Evolutionary conservation across 1,284 basidiomycete genomes (phyloP).

Genomic region (Cutaneotrichosporon sp.): DNA sequence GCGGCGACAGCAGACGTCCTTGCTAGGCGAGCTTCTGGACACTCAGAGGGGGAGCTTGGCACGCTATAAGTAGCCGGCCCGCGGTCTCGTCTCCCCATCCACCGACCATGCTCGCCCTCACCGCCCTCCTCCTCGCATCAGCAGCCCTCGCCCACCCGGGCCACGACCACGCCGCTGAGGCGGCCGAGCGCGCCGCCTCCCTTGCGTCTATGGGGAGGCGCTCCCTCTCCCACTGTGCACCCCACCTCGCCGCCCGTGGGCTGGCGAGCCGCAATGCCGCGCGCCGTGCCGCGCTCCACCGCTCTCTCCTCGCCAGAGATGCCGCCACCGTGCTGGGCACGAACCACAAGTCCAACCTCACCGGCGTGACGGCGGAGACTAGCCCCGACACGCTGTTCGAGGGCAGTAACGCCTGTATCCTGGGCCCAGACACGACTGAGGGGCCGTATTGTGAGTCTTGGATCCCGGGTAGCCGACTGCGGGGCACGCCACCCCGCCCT

Average conservation of each 20-base stretch:
- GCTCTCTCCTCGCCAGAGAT: constrained; percentile 1
- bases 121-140: constrained; percentile 5
- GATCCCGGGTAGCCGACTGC: too few species aligned
- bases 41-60: too few species aligned
- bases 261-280: constrained; percentile 12
- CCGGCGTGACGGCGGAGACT: constrained; percentile 21
- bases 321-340: constrained; percentile 9
- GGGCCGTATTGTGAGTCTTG: constrained; percentile 27
- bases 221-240: constrained; percentile 17
- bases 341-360: constrained; percentile 19
- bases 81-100: not conserved
- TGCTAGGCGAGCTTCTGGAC: too few species aligned
- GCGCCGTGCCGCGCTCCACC: constrained; percentile 9
- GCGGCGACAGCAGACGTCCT: too few species aligned
- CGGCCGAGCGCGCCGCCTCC: constrained; percentile 10
- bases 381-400: constrained; percentile 17
- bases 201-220: constrained; percentile 15
- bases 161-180: constrained; percentile 18
- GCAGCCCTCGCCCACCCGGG: constrained; percentile 22
- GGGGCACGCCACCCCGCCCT: too few species aligned
- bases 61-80: not conserved
- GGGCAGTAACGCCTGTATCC: constrained; percentile 20
- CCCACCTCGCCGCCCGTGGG: constrained; percentile 14
- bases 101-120: constrained; percentile 67
- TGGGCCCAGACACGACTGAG: constrained; percentile 27